A percentile compares a stretch with the other conserved stretches of the same genome.
These are phyloP conservation scores for Eurotiales sp. DNA, from an alignment of 2,329 filamentous ascomycete species.

Conservation along the genomic window DNA sequence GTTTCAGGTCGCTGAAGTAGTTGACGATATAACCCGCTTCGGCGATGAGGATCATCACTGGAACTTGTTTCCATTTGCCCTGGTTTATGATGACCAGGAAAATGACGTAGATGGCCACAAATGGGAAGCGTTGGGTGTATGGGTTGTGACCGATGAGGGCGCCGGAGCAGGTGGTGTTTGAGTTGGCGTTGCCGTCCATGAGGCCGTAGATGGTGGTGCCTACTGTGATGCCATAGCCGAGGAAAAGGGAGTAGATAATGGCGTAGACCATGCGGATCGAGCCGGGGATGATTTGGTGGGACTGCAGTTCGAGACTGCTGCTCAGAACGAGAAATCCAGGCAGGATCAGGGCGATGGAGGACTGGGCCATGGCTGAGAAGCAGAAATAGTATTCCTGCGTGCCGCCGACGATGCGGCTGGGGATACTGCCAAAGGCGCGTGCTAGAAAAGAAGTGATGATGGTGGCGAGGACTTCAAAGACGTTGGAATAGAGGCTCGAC, in stretches of 20 bases:
- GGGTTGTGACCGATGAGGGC: slow-evolving; percentile 46
- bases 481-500: slow-evolving; percentile 64
- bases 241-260: slow-evolving; percentile 68
- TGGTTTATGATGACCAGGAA: slow-evolving; percentile 77
- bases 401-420: slow-evolving; percentile 36
- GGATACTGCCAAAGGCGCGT: slow-evolving; percentile 65
- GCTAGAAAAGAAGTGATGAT: slow-evolving; percentile 66
- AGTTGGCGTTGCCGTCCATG: slow-evolving; percentile 54
- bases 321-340: slow-evolving; percentile 64
- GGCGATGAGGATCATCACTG: slow-evolving; percentile 71
- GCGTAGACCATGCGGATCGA: slow-evolving; percentile 72
- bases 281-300: slow-evolving; percentile 64
- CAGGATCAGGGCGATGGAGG: slow-evolving; percentile 71
- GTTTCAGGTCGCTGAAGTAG: slow-evolving; percentile 65
- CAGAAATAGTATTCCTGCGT: slow-evolving; percentile 53
- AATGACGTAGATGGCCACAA: slow-evolving; percentile 68
- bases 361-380: slow-evolving; percentile 68
- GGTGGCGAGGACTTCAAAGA: slow-evolving; percentile 62
- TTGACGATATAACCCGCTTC: slow-evolving; percentile 72
- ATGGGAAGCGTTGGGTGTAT: slow-evolving; percentile 59
- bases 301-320: slow-evolving; percentile 64
- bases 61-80: slow-evolving; percentile 73
- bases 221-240: slow-evolving; percentile 69
- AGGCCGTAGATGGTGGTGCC: slow-evolving; percentile 62
- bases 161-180: slow-evolving; percentile 44